Conservation (phyloP, 2,329 filamentous ascomycete species). For the Nemania sp. region DNA sequence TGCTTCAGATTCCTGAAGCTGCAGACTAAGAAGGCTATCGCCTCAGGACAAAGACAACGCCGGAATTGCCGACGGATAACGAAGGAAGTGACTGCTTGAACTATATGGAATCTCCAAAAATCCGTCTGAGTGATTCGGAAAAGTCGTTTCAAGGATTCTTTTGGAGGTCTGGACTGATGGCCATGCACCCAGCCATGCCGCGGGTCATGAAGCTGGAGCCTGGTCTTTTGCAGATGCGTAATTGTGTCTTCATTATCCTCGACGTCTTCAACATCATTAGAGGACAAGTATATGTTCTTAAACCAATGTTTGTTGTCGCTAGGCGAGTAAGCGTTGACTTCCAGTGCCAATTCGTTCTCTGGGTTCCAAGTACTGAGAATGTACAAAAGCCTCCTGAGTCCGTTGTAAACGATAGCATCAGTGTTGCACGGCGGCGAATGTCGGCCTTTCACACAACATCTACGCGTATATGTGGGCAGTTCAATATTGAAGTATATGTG, state of each 20-base stretch:
- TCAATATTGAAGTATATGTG: conserved; percentile 40
- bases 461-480: conserved; percentile 33
- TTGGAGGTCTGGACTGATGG: conserved; percentile 32
- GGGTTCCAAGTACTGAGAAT: conserved; percentile 39
- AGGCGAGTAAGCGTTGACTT: conserved; percentile 41
- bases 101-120: conserved; percentile 28
- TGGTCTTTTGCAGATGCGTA: conserved; percentile 1
- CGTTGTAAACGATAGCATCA: conserved; percentile 25
- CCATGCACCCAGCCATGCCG: conserved; percentile 40
- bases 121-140: conserved; percentile 26
- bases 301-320: conserved; percentile 44
- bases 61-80: conserved; percentile 42
- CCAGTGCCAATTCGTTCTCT: conserved; percentile 35
- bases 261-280: conserved; percentile 31
- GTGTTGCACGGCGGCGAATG: conserved; percentile 1
- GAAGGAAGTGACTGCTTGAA: conserved; percentile 38
- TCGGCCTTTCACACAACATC: conserved; percentile 10
- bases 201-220: conserved; percentile 31
- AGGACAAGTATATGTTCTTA: conserved; percentile 34
- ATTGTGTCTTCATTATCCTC: conserved; percentile 23
- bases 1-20: conserved; percentile 36
- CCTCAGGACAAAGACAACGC: conserved; percentile 27
- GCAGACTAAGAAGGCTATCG: conserved; percentile 28
- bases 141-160: conserved; percentile 32
- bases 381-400: conserved; percentile 36